phyloP scores from a whole-genome alignment of 176 grass and related monocot species.

The Carex scoparia region DNA sequence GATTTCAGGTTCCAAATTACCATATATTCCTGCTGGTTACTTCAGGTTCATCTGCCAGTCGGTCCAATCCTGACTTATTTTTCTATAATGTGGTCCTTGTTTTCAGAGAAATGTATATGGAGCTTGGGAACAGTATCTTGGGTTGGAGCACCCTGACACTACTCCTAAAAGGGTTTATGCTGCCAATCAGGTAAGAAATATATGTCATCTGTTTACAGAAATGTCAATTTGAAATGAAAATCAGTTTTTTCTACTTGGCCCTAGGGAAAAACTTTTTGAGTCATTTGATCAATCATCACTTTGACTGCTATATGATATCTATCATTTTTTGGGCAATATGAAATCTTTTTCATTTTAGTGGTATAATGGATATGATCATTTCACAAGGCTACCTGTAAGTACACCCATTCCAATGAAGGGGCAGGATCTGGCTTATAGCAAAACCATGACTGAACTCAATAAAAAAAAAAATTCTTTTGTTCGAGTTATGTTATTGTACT shows the following conservation, averaged over 20 bases:
- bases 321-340: background rate
- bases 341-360: background rate
- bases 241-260: background rate
- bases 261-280: background rate
- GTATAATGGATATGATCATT: background rate
- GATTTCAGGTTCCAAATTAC: constrained; percentile 67
- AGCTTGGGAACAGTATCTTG: constrained; percentile 99
- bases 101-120: constrained; percentile 93
- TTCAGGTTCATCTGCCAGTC: background rate
- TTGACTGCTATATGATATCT: background rate
- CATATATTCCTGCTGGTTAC: constrained; percentile 11
- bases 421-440: background rate
- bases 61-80: background rate
- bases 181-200: constrained; percentile 62
- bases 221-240: background rate
- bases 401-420: background rate
- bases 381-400: background rate
- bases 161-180: constrained; percentile 67
- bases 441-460: background rate
- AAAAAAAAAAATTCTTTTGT: background rate
- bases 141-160: constrained; percentile 86
- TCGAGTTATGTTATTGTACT: background rate
- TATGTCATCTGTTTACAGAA: background rate
- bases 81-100: constrained; percentile 12
- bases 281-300: background rate